Evolutionary conservation across 305 asterid species (phyloP), one percentile per base, ranked within the genome.

Genomic region (Striga hermonthica): DNA sequence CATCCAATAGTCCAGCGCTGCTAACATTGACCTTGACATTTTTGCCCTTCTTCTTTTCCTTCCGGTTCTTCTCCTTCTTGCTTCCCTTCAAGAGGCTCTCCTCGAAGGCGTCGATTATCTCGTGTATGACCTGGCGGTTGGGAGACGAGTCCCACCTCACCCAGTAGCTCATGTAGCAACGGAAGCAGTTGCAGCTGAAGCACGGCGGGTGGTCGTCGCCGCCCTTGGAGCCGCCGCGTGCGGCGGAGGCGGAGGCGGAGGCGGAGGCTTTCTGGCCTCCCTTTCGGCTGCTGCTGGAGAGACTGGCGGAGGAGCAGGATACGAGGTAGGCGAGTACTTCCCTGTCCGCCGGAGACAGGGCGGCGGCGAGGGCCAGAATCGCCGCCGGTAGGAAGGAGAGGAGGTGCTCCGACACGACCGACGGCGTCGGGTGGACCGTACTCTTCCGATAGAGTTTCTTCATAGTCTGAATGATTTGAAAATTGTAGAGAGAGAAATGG

Each of bases 151-250:
- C 91, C 98, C 98, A 92, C 77, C 79, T 81, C 43, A 75, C 79
- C 97, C 98, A 92, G 39, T 84, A 91, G 66, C 84, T 87, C 89
- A 69, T 81, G 62, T 89, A 91, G 72, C 98, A 91, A 12, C 88
- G 76, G 68, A 92, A 92, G 72, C 98, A 92, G 78, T 72, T 80
- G 72, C 98, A 90, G 80, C 35, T 70, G 69, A 84, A 84, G 73
- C 79, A 73, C 13, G 80, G 70, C 15, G 80, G 65, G 71, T 83
- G 89, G 83, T 79, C 80, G 38, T 55, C 84, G 35, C 73, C 79
- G 58, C 72, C 72, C 65, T 62, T 66, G 8, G 78, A 66, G 40
- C 78, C 58, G 0, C 68, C 67, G 31, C 31, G 31, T 22, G 31
- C 31, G 31, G 31, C 31, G 31, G 31, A 22, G 31, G 31, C 31